Conservation (phyloP, 2,329 filamentous ascomycete genomes). For the Colletotrichum neosansevieriae region DNA sequence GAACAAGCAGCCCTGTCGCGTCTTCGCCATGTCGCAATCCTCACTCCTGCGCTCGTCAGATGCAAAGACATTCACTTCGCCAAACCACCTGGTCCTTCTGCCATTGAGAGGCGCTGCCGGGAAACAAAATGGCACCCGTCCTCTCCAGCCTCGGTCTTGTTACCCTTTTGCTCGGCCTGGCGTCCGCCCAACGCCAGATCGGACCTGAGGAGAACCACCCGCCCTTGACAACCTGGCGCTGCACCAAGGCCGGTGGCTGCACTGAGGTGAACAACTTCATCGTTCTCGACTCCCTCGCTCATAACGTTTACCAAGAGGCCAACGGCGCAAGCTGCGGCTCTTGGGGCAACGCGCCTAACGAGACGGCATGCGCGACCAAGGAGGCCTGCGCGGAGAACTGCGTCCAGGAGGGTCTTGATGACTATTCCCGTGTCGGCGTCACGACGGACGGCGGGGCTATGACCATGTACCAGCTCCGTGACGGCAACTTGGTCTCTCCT, state of each 20-base stretch:
- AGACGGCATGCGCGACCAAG: conserved; percentile 61
- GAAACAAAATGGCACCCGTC: conserved; percentile 30
- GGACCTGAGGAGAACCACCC: conserved; percentile 61
- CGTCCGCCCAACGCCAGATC: conserved; percentile 55
- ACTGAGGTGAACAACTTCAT: conserved; percentile 59
- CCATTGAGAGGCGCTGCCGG: neutral
- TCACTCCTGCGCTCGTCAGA: neutral
- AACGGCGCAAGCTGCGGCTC: conserved; percentile 49
- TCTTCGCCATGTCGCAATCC: neutral
- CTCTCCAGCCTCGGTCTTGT: conserved; percentile 30
- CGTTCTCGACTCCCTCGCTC: conserved; percentile 62
- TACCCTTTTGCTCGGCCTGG: conserved; percentile 45
- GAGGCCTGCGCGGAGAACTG: conserved; percentile 66
- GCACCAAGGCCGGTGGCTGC: conserved; percentile 63
- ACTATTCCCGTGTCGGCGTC: conserved; percentile 57
- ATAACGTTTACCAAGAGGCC: conserved; percentile 57
- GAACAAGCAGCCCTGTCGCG: neutral
- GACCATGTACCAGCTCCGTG: conserved; percentile 47
- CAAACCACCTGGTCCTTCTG: neutral
- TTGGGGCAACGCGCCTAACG: conserved; percentile 52
- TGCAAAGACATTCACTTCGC: neutral
- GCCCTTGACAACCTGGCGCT: conserved; percentile 63
- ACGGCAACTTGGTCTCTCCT: conserved; percentile 48
- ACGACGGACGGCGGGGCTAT: conserved; percentile 48
- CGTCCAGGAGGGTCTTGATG: conserved; percentile 61